Conservation (phyloP, 2,329 filamentous ascomycete species). For the Colletotrichum sp. region DNA sequence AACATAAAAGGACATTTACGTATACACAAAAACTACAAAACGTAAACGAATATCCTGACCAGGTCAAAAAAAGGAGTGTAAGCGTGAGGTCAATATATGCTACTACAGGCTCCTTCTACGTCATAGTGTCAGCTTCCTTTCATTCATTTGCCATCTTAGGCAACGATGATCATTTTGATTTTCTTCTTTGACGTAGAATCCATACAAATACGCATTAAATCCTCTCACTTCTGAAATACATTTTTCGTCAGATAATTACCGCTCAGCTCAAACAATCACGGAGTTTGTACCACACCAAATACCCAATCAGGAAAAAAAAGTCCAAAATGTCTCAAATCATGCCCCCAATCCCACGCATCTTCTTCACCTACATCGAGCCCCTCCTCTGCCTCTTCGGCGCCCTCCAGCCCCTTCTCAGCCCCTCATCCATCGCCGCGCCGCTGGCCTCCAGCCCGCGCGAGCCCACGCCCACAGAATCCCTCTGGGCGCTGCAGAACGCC, state of each 20-base stretch:
- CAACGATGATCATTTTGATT: fast-evolving
- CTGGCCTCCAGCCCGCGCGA: neutral
- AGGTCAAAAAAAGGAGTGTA: neutral
- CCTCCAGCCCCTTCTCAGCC: neutral
- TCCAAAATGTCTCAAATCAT: neutral
- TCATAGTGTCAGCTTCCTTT: neutral
- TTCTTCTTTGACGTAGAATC: neutral
- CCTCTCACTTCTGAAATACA: neutral
- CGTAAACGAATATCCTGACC: neutral
- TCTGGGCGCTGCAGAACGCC: neutral
- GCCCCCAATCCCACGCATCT: neutral
- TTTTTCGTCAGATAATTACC: neutral
- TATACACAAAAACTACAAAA: neutral
- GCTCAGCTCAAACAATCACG: neutral
- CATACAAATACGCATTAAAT: neutral
- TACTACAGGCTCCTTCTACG: neutral
- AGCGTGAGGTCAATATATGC: neutral
- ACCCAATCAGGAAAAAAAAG: neutral
- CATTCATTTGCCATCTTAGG: neutral
- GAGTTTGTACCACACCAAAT: neutral
- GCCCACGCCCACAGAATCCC: neutral
- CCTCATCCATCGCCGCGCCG: neutral
- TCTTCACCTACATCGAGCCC: neutral
- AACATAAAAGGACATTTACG: neutral
- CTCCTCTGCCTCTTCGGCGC: neutral